Evolutionary conservation across 306 rosid species (phyloP).

Genomic region (Prosopis cineraria): DNA sequence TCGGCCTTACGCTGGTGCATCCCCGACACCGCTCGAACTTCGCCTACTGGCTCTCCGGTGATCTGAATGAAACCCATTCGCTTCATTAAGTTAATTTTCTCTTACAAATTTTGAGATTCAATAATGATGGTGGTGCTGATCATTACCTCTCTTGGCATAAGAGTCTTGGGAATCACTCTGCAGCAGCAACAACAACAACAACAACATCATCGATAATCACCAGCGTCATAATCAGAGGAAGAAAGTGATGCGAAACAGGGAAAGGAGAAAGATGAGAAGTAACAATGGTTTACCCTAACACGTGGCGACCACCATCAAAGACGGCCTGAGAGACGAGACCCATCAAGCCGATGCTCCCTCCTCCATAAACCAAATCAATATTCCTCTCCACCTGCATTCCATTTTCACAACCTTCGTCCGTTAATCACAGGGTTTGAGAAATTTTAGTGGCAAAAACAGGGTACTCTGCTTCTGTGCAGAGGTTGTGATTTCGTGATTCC

Average conservation of each 20-base stretch:
- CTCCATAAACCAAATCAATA: conserved; percentile 85
- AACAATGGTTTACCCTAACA: conserved; percentile 59
- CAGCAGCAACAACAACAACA: conserved; percentile 11
- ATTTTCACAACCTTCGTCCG: background rate
- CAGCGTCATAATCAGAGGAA: background rate
- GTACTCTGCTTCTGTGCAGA: background rate
- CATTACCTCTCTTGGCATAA: conserved; percentile 76
- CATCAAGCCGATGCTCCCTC: conserved; percentile 87
- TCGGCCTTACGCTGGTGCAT: conserved; percentile 93
- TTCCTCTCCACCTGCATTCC: conserved; percentile 58
- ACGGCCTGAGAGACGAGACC: conserved; percentile 76
- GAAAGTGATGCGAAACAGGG: background rate
- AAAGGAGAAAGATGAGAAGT: background rate
- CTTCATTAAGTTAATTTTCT: background rate
- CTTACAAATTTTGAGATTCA: too few species aligned
- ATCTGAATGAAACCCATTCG: conserved; percentile 42
- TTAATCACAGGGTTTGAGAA: background rate
- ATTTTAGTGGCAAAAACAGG: background rate
- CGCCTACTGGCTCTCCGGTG: conserved; percentile 70
- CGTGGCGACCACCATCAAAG: conserved; percentile 84
- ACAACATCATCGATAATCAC: too few species aligned
- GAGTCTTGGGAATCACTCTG: conserved; percentile 74
- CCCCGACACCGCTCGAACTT: conserved; percentile 67
- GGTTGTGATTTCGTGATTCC: background rate
- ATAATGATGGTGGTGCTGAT: background rate